Conservation (phyloP, 2,329 filamentous ascomycete species). For the Epichloe coenophiala region DNA sequence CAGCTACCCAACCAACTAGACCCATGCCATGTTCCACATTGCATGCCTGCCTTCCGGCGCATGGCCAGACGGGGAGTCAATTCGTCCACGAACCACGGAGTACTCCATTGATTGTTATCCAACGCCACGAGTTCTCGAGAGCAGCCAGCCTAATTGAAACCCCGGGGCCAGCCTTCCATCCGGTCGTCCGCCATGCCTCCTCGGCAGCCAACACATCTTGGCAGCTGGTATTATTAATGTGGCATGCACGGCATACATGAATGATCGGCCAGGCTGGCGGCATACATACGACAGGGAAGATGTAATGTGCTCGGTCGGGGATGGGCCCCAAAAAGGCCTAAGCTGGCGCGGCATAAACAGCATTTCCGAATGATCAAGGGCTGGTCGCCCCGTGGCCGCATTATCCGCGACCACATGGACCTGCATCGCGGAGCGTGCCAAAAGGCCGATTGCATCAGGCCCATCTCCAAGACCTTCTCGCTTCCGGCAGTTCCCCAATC, state of each 20-base stretch:
- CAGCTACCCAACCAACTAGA: too few species aligned
- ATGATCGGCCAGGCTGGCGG: too few species aligned
- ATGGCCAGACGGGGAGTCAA: neutral
- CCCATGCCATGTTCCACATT: neutral
- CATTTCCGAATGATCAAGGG: neutral
- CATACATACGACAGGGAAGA: too few species aligned
- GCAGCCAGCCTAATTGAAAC: neutral
- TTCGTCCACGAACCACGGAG: neutral
- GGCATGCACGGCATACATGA: too few species aligned
- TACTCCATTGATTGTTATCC: neutral
- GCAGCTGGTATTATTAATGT: too few species aligned
- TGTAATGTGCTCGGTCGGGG: too few species aligned
- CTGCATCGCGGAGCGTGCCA: conserved; percentile 3
- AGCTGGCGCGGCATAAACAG: neutral
- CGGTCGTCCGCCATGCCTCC: too few species aligned
- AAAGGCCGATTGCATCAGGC: conserved; percentile 1
- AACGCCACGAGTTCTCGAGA: neutral
- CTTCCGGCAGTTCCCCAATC: neutral
- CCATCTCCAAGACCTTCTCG: neutral
- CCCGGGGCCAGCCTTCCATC: neutral
- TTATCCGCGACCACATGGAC: conserved; percentile 3
- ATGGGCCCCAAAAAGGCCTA: neutral
- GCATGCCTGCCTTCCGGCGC: neutral
- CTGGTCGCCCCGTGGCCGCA: neutral
- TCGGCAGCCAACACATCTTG: too few species aligned